A percentile compares a stretch with the other conserved stretches of the same genome.
These are phyloP conservation scores for Brassica rapa DNA, from an alignment of 345 rosid species.

Conservation along the genomic window DNA sequence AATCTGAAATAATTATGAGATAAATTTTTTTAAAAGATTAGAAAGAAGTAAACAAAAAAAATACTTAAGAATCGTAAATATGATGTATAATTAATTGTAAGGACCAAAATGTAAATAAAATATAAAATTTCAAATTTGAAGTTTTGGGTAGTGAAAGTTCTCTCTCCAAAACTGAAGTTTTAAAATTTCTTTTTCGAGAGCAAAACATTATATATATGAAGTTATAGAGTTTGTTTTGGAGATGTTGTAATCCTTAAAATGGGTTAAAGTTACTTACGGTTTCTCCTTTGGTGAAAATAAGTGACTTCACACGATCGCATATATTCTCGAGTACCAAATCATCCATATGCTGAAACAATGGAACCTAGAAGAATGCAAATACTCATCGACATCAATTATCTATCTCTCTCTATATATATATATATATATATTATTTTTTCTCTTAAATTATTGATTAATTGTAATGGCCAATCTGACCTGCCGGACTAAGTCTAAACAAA, in stretches of 20 bases:
- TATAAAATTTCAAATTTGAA: no score
- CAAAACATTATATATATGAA: no score
- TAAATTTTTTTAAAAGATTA: no score
- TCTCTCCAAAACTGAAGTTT: no score
- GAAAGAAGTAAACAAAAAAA: no score
- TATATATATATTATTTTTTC: not conserved
- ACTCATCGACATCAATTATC: not conserved
- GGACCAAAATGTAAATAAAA: no score
- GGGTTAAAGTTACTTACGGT: constrained; percentile 51
- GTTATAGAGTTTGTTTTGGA: no score
- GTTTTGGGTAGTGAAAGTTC: no score
- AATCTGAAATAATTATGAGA: no score
- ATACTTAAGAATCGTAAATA: no score
- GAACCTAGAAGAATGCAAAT: constrained; percentile 56
- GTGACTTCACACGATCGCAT: constrained; percentile 91
- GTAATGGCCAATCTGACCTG: constrained; percentile 52
- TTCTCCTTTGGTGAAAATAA: constrained; percentile 94
- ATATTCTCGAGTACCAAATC: constrained; percentile 91
- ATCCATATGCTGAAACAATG: constrained; percentile 93
- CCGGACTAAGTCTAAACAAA: constrained; percentile 85
- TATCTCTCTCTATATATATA: not conserved
- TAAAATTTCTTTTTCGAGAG: no score
- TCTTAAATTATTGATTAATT: not conserved
- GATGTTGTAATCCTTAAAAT: not conserved
- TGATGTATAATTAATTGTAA: no score